phyloP scores from a whole-genome alignment of 106 monocot species.

The Dendrobium catenatum region DNA sequence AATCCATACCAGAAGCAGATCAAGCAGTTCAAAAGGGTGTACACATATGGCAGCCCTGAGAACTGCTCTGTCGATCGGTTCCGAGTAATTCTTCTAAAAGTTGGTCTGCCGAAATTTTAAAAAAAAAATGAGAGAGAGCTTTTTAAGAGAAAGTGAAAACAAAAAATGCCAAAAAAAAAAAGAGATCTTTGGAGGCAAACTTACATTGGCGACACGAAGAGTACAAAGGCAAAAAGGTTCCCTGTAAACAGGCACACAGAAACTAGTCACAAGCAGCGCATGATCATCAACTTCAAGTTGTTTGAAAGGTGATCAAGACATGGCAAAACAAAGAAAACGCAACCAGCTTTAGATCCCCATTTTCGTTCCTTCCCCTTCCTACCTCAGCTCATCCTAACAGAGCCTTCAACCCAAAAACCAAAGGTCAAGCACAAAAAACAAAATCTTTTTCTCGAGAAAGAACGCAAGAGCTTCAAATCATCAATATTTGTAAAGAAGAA shows the following conservation, averaged over 20 bases:
- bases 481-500: not conserved
- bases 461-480: not conserved
- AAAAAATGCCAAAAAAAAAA: not conserved
- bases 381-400: not conserved
- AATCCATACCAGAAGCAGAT: conserved; percentile 93
- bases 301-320: not conserved
- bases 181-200: conserved; percentile 1
- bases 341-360: not conserved
- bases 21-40: conserved; percentile 32
- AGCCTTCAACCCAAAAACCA: not conserved
- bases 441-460: not conserved
- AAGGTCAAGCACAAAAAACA: not conserved
- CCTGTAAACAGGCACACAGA: conserved; percentile 45
- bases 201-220: conserved; percentile 93
- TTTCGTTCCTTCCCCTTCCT: not conserved
- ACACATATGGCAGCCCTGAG: conserved; percentile 23
- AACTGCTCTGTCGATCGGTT: conserved; percentile 84
- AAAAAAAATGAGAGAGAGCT: not conserved
- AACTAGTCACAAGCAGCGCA: not conserved
- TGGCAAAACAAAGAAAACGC: not conserved
- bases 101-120: conserved; percentile 24
- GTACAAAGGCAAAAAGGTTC: conserved; percentile 76
- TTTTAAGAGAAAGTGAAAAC: not conserved
- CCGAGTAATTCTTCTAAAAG: conserved; percentile 65
- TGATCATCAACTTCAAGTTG: not conserved